Evolutionary conservation across 495 filamentous ascomycete species (phyloP), one percentile per base, ranked within the genome.

Genomic region (Aspergillus cristatus): DNA sequence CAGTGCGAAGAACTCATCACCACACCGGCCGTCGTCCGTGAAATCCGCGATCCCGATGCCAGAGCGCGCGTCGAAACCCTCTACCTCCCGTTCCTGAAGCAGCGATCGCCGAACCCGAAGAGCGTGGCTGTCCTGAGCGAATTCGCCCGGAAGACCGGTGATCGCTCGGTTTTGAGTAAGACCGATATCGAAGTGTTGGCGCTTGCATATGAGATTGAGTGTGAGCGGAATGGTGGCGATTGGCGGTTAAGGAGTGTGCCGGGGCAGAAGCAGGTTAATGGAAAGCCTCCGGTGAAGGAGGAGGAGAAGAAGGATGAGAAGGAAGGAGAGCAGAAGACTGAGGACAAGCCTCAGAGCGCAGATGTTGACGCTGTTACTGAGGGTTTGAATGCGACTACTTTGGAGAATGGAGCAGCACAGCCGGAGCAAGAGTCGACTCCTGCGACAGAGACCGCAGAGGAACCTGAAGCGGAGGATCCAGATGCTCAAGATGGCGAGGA

Each of bases 111-210:
- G 8, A 71, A 57, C 3, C 74, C 86, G 5, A 76, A 76, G 29
- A 94, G 86, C 45, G 58, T 95, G 40, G 78, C 79, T 44, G 62
- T 84, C 36, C 68, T 95, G n/a, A 79, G 75, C 36, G 80, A 87
- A 41, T 95, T 97, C 60, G 84, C 89, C 34, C 75, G 80, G 29
- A 86, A 78, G 59, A 97, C 91, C 1, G 91, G 91, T 40, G 91
- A 99, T 53, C 75, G 84, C 28, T 72, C 81, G 18, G 87, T 94
- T 3, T 63, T 99, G 29, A 94, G 86, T 57, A 78, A 71, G 52
- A 80, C 85, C 4, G 91, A 99, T 78, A 64, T 97, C 31, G 79
- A 90, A 43, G 69, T 97, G 24, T 66, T 97, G 46, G 91, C 90
- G 4, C 68, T 99, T 20, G 82, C 87, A 3, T 97, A 95, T 52